These are phyloP conservation scores for Violaceomyces palustris DNA, from an alignment of 1,284 basidiomycete species.

Conservation along the genomic window DNA sequence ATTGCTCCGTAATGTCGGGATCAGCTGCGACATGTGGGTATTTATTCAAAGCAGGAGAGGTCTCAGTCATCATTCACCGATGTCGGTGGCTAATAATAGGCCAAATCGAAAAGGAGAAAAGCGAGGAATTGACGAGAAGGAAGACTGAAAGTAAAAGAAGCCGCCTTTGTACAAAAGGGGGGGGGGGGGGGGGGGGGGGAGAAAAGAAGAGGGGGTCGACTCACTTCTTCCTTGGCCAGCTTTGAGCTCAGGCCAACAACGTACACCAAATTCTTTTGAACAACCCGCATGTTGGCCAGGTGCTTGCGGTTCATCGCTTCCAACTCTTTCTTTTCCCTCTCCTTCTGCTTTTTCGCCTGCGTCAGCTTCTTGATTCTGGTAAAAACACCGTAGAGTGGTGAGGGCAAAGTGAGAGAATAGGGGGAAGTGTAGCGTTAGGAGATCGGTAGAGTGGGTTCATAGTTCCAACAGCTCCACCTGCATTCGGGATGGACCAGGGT, in stretches of 20 bases:
- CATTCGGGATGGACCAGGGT: too few relatives aligned
- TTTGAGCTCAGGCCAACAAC: conserved; percentile 86
- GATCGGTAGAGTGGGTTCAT: not conserved
- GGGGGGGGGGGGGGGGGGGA: too few relatives aligned
- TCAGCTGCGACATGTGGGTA: conserved; percentile 64
- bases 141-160: not conserved
- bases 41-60: too few relatives aligned
- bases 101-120: conserved; percentile 6
- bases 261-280: conserved; percentile 94
- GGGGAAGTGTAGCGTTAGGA: not conserved
- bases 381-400: too few relatives aligned
- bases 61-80: too few relatives aligned
- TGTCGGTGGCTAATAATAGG: too few relatives aligned
- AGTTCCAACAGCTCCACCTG: not conserved
- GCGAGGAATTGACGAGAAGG: conserved; percentile 4
- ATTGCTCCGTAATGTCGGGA: conserved; percentile 84
- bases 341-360: conserved; percentile 90
- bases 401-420: conserved; percentile 6
- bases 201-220: too few relatives aligned
- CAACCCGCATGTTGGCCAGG: conserved; percentile 87
- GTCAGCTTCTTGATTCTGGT: conserved; percentile 85
- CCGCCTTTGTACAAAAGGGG: too few relatives aligned
- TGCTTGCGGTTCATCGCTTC: conserved; percentile 81
- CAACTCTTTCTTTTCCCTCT: conserved; percentile 92
- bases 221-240: conserved; percentile 90